Percentiles rank a stretch among this genome's conserved stretches.
Conservation (phyloP, 768 basidiomycete genomes). For the Phanerodontia chrysosporium region DNA sequence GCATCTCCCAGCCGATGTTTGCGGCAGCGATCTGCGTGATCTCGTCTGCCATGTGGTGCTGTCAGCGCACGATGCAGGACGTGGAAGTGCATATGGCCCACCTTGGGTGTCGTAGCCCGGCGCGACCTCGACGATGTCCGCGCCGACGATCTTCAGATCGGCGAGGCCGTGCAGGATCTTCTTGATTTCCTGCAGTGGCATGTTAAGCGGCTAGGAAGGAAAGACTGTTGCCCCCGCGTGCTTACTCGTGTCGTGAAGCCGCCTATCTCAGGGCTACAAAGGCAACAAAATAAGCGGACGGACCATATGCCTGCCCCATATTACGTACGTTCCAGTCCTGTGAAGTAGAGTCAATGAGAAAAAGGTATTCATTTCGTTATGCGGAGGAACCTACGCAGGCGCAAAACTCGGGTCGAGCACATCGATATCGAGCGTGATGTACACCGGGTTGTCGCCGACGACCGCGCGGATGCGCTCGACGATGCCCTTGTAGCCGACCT, state of each 20-base stretch:
- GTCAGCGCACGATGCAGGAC: not conserved
- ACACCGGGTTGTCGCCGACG: conserved; percentile 31
- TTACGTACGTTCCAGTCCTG: conserved; percentile 24
- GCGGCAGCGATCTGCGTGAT: conserved; percentile 30
- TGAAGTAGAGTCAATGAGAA: too few species aligned
- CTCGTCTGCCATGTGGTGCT: conserved; percentile 20
- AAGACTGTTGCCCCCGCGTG: not conserved
- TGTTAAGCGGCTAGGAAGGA: not conserved
- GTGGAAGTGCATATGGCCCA: not conserved
- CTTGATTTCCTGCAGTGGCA: conserved; percentile 27
- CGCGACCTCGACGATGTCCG: conserved; percentile 29
- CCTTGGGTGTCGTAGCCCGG: conserved; percentile 27
- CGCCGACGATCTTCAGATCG: conserved; percentile 34
- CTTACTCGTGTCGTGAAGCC: conserved; percentile 29
- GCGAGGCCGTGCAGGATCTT: conserved; percentile 32
- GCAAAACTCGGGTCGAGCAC: conserved; percentile 21
- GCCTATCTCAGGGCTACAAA: conserved; percentile 27
- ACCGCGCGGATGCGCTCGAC: conserved; percentile 28
- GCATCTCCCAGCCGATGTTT: conserved; percentile 29
- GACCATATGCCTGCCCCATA: not conserved
- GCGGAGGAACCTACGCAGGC: conserved; percentile 17
- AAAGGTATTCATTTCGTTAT: not conserved
- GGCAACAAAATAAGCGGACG: not conserved
- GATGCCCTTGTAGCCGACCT: conserved; percentile 28
- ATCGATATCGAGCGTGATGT: conserved; percentile 26